Conservation (phyloP, 306 rosid genomes). For the Glycine tomentella region DNA sequence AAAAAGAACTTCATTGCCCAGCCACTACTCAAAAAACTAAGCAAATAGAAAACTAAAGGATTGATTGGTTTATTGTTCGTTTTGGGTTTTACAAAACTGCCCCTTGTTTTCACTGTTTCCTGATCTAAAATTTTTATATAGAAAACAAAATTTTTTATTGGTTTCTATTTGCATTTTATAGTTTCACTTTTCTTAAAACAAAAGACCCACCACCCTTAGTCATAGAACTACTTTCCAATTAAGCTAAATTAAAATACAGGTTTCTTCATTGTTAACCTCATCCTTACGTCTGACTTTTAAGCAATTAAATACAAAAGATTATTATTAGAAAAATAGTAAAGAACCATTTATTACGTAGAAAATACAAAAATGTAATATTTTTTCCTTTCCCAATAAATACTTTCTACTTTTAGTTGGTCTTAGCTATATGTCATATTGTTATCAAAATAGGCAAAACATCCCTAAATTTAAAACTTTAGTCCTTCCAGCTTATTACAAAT, state of each 20-base stretch:
- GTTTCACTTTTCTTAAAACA: background rate
- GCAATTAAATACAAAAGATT: background rate
- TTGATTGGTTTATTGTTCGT: background rate
- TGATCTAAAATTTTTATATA: background rate
- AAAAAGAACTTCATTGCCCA: background rate
- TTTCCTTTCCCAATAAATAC: background rate
- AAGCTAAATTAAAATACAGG: background rate
- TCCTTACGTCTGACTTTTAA: background rate
- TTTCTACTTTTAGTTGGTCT: background rate
- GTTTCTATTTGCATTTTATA: background rate
- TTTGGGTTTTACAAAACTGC: background rate
- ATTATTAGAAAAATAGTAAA: background rate
- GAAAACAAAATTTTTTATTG: too few species aligned
- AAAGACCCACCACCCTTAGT: background rate
- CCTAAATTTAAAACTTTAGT: background rate
- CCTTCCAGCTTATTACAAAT: background rate
- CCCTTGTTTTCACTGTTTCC: background rate
- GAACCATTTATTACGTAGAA: background rate
- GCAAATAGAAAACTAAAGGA: background rate
- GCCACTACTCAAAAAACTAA: background rate
- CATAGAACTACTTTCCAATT: background rate
- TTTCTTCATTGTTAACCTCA: background rate
- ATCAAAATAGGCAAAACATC: background rate
- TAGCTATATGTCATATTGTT: background rate
- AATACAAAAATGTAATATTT: background rate